Evolutionary conservation across 2,329 filamentous ascomycete genomes (phyloP).

Genomic region (Aphanoascus verrucosus): DNA sequence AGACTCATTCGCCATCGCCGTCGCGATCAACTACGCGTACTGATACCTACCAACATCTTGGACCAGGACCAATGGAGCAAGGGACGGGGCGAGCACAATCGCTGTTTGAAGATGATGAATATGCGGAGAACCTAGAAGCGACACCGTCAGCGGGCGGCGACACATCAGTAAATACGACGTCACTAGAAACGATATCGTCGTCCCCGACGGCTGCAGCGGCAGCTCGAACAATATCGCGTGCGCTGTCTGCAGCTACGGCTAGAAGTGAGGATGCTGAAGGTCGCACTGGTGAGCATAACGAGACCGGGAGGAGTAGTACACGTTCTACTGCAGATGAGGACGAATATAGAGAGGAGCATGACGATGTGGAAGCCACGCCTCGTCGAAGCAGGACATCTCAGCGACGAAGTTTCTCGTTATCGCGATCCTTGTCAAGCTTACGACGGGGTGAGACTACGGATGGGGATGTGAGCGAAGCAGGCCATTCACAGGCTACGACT

Average conservation of each 20-base stretch:
- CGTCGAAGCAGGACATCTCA: constrained; percentile 6
- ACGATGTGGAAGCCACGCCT: constrained; percentile 13
- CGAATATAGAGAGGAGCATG: constrained; percentile 11
- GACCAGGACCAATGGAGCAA: constrained; percentile 17
- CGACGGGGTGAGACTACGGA: constrained; percentile 8
- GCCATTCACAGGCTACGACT: constrained; percentile 16
- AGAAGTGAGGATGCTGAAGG: neutral
- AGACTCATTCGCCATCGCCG: constrained; percentile 17
- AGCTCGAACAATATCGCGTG: constrained; percentile 31
- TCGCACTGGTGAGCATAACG: neutral
- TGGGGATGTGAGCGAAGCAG: constrained; percentile 19
- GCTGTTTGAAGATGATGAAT: constrained; percentile 14
- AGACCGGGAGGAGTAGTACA: neutral
- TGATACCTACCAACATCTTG: constrained; percentile 23
- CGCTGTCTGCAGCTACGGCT: constrained; percentile 23
- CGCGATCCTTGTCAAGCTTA: constrained; percentile 5
- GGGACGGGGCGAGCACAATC: constrained; percentile 6
- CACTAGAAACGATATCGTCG: constrained; percentile 34
- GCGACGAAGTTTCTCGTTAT: constrained; percentile 1
- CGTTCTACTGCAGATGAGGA: constrained; percentile 2
- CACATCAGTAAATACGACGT: constrained; percentile 23
- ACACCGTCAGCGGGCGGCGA: constrained; percentile 9
- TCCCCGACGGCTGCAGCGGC: constrained; percentile 38
- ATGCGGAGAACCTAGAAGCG: constrained; percentile 9
- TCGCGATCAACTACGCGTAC: constrained; percentile 16